phyloP scores from a whole-genome alignment of 306 rosid species.

The Acacia acuminata region DNA sequence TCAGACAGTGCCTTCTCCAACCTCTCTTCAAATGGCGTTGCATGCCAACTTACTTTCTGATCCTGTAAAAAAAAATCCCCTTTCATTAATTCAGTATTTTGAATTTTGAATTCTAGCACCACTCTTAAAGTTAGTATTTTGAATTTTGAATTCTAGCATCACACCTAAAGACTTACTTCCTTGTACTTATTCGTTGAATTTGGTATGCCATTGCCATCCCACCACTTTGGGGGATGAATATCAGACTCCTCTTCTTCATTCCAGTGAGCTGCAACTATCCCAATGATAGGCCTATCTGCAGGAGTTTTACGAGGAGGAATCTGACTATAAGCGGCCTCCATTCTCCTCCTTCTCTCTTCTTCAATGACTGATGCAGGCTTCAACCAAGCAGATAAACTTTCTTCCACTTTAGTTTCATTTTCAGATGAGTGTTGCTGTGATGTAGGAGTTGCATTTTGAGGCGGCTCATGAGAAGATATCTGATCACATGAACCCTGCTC shows the following conservation, averaged over 20 bases:
- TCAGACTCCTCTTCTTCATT: slow-evolving; percentile 57
- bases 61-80: slow-evolving; percentile 53
- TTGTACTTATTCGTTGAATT: slow-evolving; percentile 90
- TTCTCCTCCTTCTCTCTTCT: slow-evolving; percentile 37
- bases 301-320: slow-evolving; percentile 50
- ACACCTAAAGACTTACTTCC: slow-evolving; percentile 53
- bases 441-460: slow-evolving; percentile 45
- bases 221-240: slow-evolving; percentile 67
- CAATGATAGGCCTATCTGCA: slow-evolving; percentile 72
- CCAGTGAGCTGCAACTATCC: slow-evolving; percentile 79
- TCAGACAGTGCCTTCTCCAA: slow-evolving; percentile 82
- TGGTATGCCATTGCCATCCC: slow-evolving; percentile 91
- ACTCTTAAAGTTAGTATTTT: slow-evolving; percentile 11
- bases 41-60: slow-evolving; percentile 97
- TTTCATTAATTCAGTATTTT: slow-evolving; percentile 17
- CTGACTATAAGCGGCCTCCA: slow-evolving; percentile 32
- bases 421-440: slow-evolving; percentile 38
- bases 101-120: background rate
- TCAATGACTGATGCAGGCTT: slow-evolving; percentile 50
- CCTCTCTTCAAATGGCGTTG: slow-evolving; percentile 92
- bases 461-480: slow-evolving; percentile 47
- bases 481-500: slow-evolving; percentile 49
- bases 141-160: background rate
- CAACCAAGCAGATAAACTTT: slow-evolving; percentile 67
- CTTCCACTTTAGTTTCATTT: slow-evolving; percentile 53